A percentile compares a stretch with the other conserved stretches of the same genome.
Conservation (phyloP, 2,329 filamentous ascomycete genomes). For the Hymenoscyphus occultus region DNA sequence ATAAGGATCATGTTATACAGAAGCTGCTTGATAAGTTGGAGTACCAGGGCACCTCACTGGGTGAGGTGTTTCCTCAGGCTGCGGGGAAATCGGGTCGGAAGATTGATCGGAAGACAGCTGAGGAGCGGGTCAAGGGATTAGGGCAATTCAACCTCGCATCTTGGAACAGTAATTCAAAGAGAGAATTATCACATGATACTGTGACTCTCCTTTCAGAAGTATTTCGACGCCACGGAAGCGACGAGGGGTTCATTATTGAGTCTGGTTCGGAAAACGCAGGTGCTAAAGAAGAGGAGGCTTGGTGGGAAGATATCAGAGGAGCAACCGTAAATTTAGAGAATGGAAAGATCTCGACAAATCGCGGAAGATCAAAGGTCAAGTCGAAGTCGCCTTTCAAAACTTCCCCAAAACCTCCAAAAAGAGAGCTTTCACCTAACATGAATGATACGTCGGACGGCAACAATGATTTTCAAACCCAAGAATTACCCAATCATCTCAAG, state of each 20-base stretch:
- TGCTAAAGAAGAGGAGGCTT: slow-evolving; percentile 17
- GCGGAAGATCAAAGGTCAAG: slow-evolving; percentile 3
- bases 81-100: slow-evolving; percentile 38
- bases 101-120: slow-evolving; percentile 38
- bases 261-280: neutral
- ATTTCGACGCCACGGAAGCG: slow-evolving; percentile 17
- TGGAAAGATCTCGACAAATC: slow-evolving; percentile 24
- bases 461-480: slow-evolving; percentile 35
- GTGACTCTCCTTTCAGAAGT: slow-evolving; percentile 25
- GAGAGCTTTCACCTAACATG: neutral
- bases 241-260: neutral
- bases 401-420: neutral
- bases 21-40: slow-evolving; percentile 54
- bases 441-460: slow-evolving; percentile 19
- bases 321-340: slow-evolving; percentile 25
- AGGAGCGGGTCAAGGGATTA: slow-evolving; percentile 45
- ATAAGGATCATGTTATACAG: slow-evolving; percentile 54
- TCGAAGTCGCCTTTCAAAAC: slow-evolving; percentile 1
- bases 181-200: slow-evolving; percentile 17
- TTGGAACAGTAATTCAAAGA: slow-evolving; percentile 24
- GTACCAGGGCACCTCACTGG: slow-evolving; percentile 48
- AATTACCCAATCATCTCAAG: slow-evolving; percentile 27
- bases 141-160: slow-evolving; percentile 42
- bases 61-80: slow-evolving; percentile 48
- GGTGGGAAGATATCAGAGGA: slow-evolving; percentile 33